Conservation (phyloP, 1,284 basidiomycete species). For the Apiotrichum sp. region DNA sequence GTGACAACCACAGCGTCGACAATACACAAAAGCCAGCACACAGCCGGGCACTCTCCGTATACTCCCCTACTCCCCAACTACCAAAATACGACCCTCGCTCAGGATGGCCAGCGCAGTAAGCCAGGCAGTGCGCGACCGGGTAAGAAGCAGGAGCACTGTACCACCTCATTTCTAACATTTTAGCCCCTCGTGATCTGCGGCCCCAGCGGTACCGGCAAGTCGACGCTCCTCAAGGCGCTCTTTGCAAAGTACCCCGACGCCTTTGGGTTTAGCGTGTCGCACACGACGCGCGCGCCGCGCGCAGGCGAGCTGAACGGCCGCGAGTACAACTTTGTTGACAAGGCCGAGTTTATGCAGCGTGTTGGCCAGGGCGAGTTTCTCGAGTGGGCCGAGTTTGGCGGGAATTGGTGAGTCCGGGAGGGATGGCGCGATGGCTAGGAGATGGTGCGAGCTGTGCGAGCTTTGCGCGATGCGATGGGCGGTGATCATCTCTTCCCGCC, state of each 20-base stretch:
- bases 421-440: slow-evolving; percentile 1
- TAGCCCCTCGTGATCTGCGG: slow-evolving; percentile 70
- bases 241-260: slow-evolving; percentile 74
- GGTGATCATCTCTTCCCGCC: no score
- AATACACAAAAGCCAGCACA: no score
- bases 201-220: slow-evolving; percentile 90
- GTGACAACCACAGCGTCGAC: no score
- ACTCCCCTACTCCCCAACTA: neutral
- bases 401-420: slow-evolving; percentile 59
- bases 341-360: slow-evolving; percentile 51
- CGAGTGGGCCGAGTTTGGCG: slow-evolving; percentile 71
- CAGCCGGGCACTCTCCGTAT: no score
- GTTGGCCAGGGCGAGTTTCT: slow-evolving; percentile 54
- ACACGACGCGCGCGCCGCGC: slow-evolving; percentile 84
- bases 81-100: neutral
- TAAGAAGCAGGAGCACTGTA: neutral
- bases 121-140: neutral
- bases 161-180: neutral
- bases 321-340: slow-evolving; percentile 56
- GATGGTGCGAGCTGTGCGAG: no score
- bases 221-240: slow-evolving; percentile 78
- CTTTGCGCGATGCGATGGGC: no score
- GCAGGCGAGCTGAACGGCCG: slow-evolving; percentile 72
- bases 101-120: neutral
- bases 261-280: slow-evolving; percentile 93